phyloP scores from a whole-genome alignment of 2,329 filamentous ascomycete genomes.

The Pestalotiopsis sp. region DNA sequence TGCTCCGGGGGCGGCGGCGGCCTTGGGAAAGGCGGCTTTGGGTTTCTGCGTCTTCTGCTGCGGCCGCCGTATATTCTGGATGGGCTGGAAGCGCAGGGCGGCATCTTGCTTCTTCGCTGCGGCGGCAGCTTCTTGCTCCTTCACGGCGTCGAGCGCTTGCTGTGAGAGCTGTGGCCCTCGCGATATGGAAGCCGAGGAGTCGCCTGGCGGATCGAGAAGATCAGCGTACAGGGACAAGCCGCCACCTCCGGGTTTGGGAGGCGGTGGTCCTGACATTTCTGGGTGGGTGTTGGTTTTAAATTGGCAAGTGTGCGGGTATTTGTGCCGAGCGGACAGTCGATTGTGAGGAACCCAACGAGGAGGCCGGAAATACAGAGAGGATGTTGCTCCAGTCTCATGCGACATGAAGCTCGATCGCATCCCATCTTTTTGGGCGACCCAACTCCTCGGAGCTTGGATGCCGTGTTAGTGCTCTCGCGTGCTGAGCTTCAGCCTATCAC shows the following conservation, averaged over 20 bases:
- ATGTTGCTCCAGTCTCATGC: background rate
- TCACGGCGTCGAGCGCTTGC: slow-evolving; percentile 46
- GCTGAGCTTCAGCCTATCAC: background rate
- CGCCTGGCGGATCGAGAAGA: slow-evolving; percentile 65
- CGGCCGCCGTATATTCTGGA: slow-evolving; percentile 67
- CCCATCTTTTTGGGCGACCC: background rate
- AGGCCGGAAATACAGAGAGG: background rate
- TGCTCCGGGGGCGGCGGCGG: slow-evolving; percentile 26
- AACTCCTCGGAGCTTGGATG: background rate
- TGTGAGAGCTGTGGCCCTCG: slow-evolving; percentile 75
- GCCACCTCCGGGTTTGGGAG: slow-evolving; percentile 42
- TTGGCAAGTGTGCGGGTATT: background rate
- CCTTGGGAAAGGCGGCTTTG: slow-evolving; percentile 62
- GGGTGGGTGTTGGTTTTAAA: background rate
- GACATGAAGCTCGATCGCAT: background rate
- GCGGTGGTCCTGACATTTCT: slow-evolving; percentile 29
- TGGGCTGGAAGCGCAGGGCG: slow-evolving; percentile 81
- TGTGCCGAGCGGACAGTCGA: background rate
- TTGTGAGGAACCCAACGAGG: background rate
- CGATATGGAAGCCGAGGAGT: slow-evolving; percentile 67
- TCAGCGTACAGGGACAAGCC: slow-evolving; percentile 82
- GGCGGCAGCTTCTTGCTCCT: slow-evolving; percentile 49
- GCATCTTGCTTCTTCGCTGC: slow-evolving; percentile 66
- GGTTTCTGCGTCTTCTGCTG: slow-evolving; percentile 61
- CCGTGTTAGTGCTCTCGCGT: background rate